A percentile compares a stretch with the other conserved stretches of the same genome.
These are phyloP conservation scores for Hypoxylon sp. DNA, from an alignment of 2,329 filamentous ascomycete species.

Conservation along the genomic window DNA sequence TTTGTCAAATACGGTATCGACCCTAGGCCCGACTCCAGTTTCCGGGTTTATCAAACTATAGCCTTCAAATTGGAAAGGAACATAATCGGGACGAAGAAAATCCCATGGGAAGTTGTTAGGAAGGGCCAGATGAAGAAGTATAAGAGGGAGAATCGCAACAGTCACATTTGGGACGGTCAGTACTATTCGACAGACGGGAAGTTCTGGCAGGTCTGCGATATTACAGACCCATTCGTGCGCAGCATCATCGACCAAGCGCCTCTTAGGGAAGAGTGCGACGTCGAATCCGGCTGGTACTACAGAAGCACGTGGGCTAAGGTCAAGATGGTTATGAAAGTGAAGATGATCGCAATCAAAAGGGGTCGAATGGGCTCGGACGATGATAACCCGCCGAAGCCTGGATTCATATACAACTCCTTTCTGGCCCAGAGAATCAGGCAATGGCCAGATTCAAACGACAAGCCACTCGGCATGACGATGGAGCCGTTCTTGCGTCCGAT, in stretches of 20 bases:
- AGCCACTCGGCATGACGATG: constrained; percentile 45
- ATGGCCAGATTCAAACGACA: constrained; percentile 49
- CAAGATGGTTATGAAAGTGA: constrained; percentile 88
- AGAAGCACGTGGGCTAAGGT: constrained; percentile 86
- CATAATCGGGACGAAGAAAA: constrained; percentile 60
- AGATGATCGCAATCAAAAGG: constrained; percentile 77
- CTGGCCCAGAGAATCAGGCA: constrained; percentile 49
- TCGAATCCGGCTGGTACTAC: constrained; percentile 84
- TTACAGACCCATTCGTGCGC: constrained; percentile 81
- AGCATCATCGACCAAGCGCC: constrained; percentile 74
- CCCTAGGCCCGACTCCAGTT: constrained; percentile 80
- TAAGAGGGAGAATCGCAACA: constrained; percentile 59
- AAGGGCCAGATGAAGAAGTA: constrained; percentile 58
- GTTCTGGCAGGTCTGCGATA: constrained; percentile 94
- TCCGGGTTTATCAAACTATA: constrained; percentile 87
- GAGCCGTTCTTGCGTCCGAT: constrained; percentile 51
- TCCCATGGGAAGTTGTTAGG: constrained; percentile 65
- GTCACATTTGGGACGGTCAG: constrained; percentile 87
- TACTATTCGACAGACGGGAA: constrained; percentile 83
- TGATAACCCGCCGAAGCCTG: constrained; percentile 53
- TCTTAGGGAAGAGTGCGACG: constrained; percentile 70
- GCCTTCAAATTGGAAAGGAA: constrained; percentile 80
- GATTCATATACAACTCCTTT: constrained; percentile 59
- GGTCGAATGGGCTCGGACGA: constrained; percentile 64
- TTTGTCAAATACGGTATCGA: constrained; percentile 89